A percentile compares a stretch with the other conserved stretches of the same genome.
Evolutionary conservation across 371 early-diverging fungal species (phyloP).

Genomic region (Circinella umbellata): DNA sequence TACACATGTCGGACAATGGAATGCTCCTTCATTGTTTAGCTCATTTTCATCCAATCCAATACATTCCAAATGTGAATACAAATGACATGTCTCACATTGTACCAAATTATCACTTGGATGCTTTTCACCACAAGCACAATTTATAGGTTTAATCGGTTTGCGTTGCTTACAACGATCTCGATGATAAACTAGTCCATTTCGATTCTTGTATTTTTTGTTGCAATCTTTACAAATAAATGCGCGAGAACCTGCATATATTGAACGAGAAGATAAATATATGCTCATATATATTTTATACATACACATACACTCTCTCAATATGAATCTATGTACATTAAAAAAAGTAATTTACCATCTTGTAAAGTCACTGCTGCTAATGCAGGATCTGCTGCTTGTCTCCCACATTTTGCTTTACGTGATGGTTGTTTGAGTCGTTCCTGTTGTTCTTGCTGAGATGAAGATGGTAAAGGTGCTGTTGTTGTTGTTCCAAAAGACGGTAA

Average conservation of each 20-base stretch:
- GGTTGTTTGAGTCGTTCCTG: neutral
- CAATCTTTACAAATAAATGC: constrained; percentile 51
- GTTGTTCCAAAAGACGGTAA: no score
- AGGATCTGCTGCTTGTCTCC: constrained; percentile 3
- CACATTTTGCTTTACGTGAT: neutral
- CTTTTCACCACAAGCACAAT: constrained; percentile 14
- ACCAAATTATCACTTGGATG: constrained; percentile 31
- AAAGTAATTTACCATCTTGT: constrained; percentile 2
- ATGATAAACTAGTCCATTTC: constrained; percentile 48
- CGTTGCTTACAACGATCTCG: constrained; percentile 43
- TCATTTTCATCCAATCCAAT: constrained; percentile 40
- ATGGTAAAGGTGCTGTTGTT: neutral
- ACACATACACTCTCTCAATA: no score
- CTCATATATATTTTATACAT: neutral
- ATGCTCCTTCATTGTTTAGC: constrained; percentile 7
- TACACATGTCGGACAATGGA: neutral
- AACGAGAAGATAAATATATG: neutral
- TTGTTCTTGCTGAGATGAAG: constrained; percentile 3
- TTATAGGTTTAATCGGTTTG: constrained; percentile 11
- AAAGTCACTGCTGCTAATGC: constrained; percentile 7
- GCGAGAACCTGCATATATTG: constrained; percentile 5
- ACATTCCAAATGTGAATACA: constrained; percentile 63
- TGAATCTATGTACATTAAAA: neutral
- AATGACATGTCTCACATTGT: constrained; percentile 57
- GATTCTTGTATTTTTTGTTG: constrained; percentile 51